Percentiles rank a stretch among this genome's conserved stretches.
These are phyloP conservation scores for Linnemannia hyalina DNA, from an alignment of 192 early-diverging fungal species.

Conservation along the genomic window DNA sequence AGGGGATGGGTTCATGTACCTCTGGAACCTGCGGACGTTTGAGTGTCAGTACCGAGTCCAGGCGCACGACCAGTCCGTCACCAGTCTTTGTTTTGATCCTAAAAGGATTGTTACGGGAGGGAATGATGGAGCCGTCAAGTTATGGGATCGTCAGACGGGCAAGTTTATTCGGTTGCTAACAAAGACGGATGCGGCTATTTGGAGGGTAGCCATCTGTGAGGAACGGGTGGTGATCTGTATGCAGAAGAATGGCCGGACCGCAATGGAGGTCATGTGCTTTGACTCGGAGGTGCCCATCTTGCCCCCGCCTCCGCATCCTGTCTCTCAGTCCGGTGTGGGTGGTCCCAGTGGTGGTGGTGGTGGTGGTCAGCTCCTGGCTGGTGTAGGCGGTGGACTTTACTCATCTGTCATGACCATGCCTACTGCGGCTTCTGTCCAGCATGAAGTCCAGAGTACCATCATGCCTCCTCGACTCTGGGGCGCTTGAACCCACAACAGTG, in stretches of 20 bases:
- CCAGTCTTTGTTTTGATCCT: slow-evolving; percentile 96
- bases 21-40: slow-evolving; percentile 86
- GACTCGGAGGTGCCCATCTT: slow-evolving; percentile 54
- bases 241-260: slow-evolving; percentile 70
- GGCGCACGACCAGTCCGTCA: slow-evolving; percentile 88
- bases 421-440: background rate
- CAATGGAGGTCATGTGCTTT: slow-evolving; percentile 83
- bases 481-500: background rate
- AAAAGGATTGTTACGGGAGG: slow-evolving; percentile 92
- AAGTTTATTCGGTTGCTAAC: slow-evolving; percentile 86
- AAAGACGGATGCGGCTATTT: slow-evolving; percentile 85
- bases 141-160: slow-evolving; percentile 94
- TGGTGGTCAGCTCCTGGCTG: background rate
- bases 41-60: slow-evolving; percentile 74
- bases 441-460: background rate
- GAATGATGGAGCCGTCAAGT: slow-evolving; percentile 91
- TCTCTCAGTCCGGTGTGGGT: background rate
- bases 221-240: slow-evolving; percentile 68
- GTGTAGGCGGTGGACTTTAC: background rate
- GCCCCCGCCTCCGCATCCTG: background rate
- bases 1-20: slow-evolving; percentile 90
- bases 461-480: background rate
- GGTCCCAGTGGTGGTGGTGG: too few relatives aligned
- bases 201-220: slow-evolving; percentile 75
- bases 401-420: background rate